These are phyloP conservation scores for Dactylellina haptotyla DNA, from an alignment of 2,329 filamentous ascomycete genomes.

Conservation along the genomic window DNA sequence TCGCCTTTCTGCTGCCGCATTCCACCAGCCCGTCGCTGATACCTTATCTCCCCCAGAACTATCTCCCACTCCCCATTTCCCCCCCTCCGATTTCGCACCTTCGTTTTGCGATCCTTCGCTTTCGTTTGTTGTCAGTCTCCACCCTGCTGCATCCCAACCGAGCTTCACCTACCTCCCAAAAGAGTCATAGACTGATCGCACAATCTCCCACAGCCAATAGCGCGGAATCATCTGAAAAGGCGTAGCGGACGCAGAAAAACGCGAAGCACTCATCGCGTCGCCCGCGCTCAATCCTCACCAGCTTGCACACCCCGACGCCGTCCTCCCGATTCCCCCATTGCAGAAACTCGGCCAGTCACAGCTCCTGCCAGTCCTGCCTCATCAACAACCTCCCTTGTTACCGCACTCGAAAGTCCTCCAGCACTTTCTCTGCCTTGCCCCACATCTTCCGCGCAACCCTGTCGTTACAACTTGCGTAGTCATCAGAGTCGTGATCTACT, in stretches of 20 bases:
- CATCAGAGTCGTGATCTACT: neutral
- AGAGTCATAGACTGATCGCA: conserved; percentile 45
- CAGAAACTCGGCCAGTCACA: neutral
- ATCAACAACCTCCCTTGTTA: neutral
- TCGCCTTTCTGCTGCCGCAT: conserved; percentile 9
- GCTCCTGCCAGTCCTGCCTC: conserved; percentile 4
- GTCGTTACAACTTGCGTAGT: conserved; percentile 19
- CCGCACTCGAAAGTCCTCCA: neutral
- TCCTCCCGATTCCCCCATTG: neutral
- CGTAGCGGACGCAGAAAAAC: conserved; percentile 13
- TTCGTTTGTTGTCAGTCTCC: conserved; percentile 22
- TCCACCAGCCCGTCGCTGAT: conserved; percentile 12
- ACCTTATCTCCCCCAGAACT: neutral
- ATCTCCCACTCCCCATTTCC: conserved; percentile 1
- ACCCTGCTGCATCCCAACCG: conserved; percentile 25
- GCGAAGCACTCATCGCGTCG: conserved; percentile 32
- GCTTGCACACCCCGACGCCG: neutral
- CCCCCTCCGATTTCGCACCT: neutral
- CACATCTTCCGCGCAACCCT: neutral
- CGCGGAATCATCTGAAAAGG: conserved; percentile 48
- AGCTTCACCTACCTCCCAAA: conserved; percentile 16
- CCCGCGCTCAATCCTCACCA: neutral
- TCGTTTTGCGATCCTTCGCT: conserved; percentile 14
- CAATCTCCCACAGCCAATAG: conserved; percentile 23
- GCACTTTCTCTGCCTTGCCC: neutral